Percentiles rank a stretch among this genome's conserved stretches.
phyloP scores from a whole-genome alignment of 352 stramenopile genomes.

The Globisporangium yorkense region DNA sequence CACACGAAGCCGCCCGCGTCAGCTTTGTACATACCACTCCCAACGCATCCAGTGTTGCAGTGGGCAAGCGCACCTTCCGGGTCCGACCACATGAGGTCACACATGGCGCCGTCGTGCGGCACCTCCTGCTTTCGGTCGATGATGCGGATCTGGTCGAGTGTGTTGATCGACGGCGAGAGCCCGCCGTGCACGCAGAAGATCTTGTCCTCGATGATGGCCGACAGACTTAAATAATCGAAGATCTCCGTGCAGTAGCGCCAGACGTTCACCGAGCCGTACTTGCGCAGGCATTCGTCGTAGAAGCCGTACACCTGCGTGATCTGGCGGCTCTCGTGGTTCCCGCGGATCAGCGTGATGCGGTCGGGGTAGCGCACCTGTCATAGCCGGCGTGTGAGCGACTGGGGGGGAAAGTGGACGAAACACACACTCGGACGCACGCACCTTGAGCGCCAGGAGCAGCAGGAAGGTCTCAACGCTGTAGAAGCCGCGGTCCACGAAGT shows the following conservation, averaged over 20 bases:
- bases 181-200: conserved; percentile 99
- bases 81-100: conserved; percentile 95
- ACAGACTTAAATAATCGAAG: conserved; percentile 99
- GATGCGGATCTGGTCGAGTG: conserved; percentile 86
- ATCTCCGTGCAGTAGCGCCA: conserved; percentile 99
- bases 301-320: conserved; percentile 97
- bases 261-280: conserved; percentile 99
- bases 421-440: conserved; percentile 23
- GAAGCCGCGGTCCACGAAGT: conserved; percentile 99
- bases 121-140: conserved; percentile 99
- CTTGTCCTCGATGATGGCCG: conserved; percentile 98
- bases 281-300: conserved; percentile 98
- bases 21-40: background rate
- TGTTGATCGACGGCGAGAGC: conserved; percentile 91
- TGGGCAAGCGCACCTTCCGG: conserved; percentile 72
- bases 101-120: conserved; percentile 98
- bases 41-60: background rate
- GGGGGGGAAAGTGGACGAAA: background rate
- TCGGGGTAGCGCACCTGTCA: conserved; percentile 95
- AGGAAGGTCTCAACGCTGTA: conserved; percentile 99
- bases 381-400: background rate
- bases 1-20: conserved; percentile 19
- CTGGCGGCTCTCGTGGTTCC: conserved; percentile 96
- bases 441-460: conserved; percentile 97
- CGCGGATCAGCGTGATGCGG: conserved; percentile 96